These are phyloP conservation scores for Venturia pyrina DNA, from an alignment of 2,329 filamentous ascomycete genomes.

Conservation along the genomic window DNA sequence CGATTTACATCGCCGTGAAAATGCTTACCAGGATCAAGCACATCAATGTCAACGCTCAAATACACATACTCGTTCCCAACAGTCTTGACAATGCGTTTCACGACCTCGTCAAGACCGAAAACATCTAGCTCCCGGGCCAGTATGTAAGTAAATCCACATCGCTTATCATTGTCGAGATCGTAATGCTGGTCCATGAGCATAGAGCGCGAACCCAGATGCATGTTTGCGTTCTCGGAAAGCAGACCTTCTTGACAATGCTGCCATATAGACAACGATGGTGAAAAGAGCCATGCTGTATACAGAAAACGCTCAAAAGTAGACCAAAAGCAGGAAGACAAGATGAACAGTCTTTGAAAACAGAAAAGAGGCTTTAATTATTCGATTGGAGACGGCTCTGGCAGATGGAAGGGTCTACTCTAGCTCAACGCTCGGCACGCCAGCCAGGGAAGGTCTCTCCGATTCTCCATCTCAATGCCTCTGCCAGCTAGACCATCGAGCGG, in stretches of 20 bases:
- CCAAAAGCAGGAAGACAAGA: no score
- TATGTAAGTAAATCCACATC: conserved; percentile 4
- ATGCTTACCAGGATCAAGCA: conserved; percentile 7
- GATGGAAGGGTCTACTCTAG: no score
- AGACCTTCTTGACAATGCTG: not conserved
- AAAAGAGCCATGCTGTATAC: no score
- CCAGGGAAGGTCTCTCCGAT: not conserved
- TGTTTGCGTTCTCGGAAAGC: not conserved
- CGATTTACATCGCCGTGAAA: not conserved
- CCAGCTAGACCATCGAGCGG: not conserved
- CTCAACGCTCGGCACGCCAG: no score
- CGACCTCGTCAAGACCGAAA: not conserved
- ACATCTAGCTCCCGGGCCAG: not conserved
- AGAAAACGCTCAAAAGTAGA: no score
- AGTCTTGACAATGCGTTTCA: not conserved
- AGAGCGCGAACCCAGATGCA: not conserved
- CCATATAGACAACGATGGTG: no score
- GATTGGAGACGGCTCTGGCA: no score
- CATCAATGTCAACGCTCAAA: conserved; percentile 10
- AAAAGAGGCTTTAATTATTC: no score
- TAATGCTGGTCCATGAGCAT: not conserved
- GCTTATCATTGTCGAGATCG: conserved; percentile 3
- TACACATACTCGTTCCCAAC: conserved; percentile 2
- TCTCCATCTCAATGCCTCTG: not conserved
- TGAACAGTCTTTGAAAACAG: no score